Conservation (phyloP, 2,329 filamentous ascomycete genomes). For the Botrytis squamosa region DNA sequence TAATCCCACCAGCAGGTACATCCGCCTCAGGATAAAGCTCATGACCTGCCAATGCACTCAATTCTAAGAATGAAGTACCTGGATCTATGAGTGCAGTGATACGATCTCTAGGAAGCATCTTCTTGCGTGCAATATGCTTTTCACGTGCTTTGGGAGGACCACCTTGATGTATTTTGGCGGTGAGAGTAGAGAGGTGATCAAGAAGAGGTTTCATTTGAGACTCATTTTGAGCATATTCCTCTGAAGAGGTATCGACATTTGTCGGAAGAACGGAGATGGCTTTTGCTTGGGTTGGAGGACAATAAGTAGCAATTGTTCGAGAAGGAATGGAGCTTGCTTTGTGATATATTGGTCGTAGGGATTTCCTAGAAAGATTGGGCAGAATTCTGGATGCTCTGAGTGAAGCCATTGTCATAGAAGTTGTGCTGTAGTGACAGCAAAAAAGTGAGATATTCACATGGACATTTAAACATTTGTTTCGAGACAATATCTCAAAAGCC, state of each 20-base stretch:
- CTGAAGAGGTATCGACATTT: conserved; percentile 71
- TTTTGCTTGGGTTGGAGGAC: conserved; percentile 74
- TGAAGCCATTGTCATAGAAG: conserved; percentile 46
- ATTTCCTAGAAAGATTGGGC: conserved; percentile 47
- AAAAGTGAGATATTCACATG: conserved; percentile 27
- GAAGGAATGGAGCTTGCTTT: conserved; percentile 29
- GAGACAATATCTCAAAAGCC: neutral
- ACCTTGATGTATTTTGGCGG: conserved; percentile 69
- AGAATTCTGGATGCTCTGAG: conserved; percentile 49
- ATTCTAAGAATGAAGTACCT: conserved; percentile 85
- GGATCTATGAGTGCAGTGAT: conserved; percentile 85
- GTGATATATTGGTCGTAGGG: conserved; percentile 39
- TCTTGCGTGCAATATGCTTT: conserved; percentile 83
- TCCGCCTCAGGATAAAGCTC: conserved; percentile 84
- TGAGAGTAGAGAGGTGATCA: conserved; percentile 65
- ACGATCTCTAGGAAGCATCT: conserved; percentile 91
- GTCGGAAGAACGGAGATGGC: conserved; percentile 79
- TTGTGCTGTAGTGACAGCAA: conserved; percentile 27
- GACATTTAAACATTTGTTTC: neutral
- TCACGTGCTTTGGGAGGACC: conserved; percentile 79
- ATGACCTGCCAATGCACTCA: conserved; percentile 88
- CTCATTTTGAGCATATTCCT: conserved; percentile 79
- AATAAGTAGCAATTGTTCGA: conserved; percentile 66
- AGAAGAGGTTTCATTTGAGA: conserved; percentile 73
- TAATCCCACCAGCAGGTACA: conserved; percentile 84